phyloP scores from a whole-genome alignment of 768 basidiomycete genomes.

The Russula vinacea region DNA sequence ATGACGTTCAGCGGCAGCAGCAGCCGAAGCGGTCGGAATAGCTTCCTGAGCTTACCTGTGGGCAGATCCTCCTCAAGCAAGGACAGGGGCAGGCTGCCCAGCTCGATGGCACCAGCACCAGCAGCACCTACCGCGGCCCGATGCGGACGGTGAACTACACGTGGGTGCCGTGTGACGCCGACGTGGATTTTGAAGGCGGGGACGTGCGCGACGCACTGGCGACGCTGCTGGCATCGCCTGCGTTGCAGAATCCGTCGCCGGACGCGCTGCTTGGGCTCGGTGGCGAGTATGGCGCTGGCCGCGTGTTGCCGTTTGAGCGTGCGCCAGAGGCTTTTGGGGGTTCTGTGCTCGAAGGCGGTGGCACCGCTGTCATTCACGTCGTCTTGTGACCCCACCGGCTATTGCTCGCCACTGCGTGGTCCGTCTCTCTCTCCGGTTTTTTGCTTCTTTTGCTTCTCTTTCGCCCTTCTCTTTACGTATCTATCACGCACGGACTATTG shows the following conservation, averaged over 20 bases:
- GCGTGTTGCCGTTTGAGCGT: conserved; percentile 53
- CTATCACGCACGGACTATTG: conserved; percentile 3
- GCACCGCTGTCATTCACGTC: conserved; percentile 38
- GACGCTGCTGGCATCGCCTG: conserved; percentile 41
- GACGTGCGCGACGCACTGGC: conserved; percentile 58
- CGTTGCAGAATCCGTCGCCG: conserved; percentile 37
- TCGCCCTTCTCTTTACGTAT: neutral
- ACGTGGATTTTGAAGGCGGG: conserved; percentile 80
- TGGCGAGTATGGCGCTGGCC: conserved; percentile 34
- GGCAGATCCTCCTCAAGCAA: neutral
- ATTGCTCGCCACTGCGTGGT: neutral
- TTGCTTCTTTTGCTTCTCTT: neutral
- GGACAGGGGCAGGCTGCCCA: conserved; percentile 1
- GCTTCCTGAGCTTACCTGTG: neutral
- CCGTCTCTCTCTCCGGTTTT: neutral
- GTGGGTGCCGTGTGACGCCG: conserved; percentile 78
- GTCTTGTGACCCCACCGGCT: conserved; percentile 26
- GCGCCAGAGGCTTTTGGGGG: conserved; percentile 49
- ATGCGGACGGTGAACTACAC: conserved; percentile 63
- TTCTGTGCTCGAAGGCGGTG: conserved; percentile 35
- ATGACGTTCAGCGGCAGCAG: conserved; percentile 30
- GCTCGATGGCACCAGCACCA: conserved; percentile 11
- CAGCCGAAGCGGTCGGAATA: neutral
- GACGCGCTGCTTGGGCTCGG: conserved; percentile 33
- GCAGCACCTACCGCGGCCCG: conserved; percentile 5